Conservation (phyloP, 2,329 filamentous ascomycete species). For the Lachnellula occidentalis region DNA sequence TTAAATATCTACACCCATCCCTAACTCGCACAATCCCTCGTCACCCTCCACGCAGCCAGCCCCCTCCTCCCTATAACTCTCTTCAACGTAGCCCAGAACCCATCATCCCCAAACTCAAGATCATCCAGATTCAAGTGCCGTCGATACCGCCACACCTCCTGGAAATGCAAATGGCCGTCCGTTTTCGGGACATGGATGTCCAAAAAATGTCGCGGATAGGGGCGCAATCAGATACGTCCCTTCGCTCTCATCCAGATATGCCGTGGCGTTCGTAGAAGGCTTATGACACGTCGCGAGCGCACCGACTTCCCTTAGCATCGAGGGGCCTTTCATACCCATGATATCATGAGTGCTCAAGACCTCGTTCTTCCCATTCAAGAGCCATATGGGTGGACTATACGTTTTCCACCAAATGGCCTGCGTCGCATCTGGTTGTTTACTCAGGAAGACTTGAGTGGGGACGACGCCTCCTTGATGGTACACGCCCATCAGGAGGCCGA, state of each 20-base stretch:
- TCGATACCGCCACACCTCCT: constrained; percentile 63
- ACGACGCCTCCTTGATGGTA: constrained; percentile 79
- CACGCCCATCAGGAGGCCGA: constrained; percentile 70
- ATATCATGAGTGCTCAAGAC: constrained; percentile 66
- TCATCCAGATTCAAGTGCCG: constrained; percentile 74
- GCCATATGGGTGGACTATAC: constrained; percentile 75
- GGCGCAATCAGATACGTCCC: constrained; percentile 70
- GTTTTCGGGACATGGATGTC: constrained; percentile 49
- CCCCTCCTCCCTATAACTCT: constrained; percentile 62
- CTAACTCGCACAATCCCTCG: constrained; percentile 33
- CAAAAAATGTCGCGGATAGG: constrained; percentile 62
- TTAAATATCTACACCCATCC: background rate
- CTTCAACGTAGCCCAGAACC: constrained; percentile 64
- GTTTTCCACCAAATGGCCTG: constrained; percentile 78
- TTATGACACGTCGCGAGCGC: constrained; percentile 57
- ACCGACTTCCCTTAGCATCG: constrained; percentile 53
- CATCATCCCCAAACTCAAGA: constrained; percentile 72
- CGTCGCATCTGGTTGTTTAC: constrained; percentile 58
- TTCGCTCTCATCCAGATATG: constrained; percentile 54
- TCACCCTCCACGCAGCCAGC: constrained; percentile 58
- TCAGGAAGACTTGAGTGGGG: constrained; percentile 69
- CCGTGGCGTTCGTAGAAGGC: constrained; percentile 47
- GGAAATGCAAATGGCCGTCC: constrained; percentile 53
- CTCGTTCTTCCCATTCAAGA: constrained; percentile 70
- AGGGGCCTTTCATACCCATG: constrained; percentile 62